Conservation (phyloP, 768 basidiomycete genomes). For the Leccinum barrowsii region DNA sequence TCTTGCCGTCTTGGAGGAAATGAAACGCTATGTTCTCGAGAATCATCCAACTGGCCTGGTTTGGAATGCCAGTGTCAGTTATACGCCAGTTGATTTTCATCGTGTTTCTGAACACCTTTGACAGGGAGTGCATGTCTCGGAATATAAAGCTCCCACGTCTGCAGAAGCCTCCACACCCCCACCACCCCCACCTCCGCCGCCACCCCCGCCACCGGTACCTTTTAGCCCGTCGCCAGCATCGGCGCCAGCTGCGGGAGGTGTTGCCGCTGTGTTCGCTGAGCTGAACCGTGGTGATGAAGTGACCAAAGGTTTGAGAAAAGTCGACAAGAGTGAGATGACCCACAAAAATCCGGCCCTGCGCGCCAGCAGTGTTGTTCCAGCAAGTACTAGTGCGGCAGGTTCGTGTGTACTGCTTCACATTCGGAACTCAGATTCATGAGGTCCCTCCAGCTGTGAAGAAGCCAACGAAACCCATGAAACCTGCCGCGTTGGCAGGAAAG, state of each 20-base stretch:
- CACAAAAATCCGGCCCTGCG: slow-evolving; percentile 95
- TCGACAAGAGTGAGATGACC: slow-evolving; percentile 95
- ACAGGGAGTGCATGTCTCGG: slow-evolving; percentile 56
- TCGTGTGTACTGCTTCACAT: slow-evolving; percentile 21
- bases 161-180: slow-evolving; percentile 32
- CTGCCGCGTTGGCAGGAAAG: slow-evolving; percentile 78
- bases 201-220: slow-evolving; percentile 44
- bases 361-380: slow-evolving; percentile 48
- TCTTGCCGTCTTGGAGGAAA: slow-evolving; percentile 65
- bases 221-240: slow-evolving; percentile 38
- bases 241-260: slow-evolving; percentile 49
- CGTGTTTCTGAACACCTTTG: not conserved
- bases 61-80: slow-evolving; percentile 81
- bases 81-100: not conserved
- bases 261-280: slow-evolving; percentile 83
- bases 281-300: slow-evolving; percentile 88
- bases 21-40: slow-evolving; percentile 80
- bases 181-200: slow-evolving; percentile 56
- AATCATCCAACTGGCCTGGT: slow-evolving; percentile 80
- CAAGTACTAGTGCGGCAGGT: slow-evolving; percentile 33
- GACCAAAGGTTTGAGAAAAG: slow-evolving; percentile 88
- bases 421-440: not conserved
- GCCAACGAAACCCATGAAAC: slow-evolving; percentile 81
- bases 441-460: slow-evolving; percentile 45
- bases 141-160: slow-evolving; percentile 43